Conservation (phyloP, 257 asterid genomes). For the Nicotiana otophora region DNA sequence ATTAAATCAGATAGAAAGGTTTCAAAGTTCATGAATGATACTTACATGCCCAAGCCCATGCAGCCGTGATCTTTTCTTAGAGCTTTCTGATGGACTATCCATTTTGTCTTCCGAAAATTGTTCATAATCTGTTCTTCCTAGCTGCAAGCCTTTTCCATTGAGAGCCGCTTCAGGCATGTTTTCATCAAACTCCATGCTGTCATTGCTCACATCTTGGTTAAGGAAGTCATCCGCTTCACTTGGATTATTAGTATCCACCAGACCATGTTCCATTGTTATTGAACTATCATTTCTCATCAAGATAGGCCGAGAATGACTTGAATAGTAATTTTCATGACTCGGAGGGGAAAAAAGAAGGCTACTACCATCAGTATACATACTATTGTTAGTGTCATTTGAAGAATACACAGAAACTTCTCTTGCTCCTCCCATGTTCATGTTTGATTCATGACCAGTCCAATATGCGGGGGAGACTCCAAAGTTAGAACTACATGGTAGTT, state of each 20-base stretch:
- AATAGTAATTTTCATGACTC: slow-evolving; percentile 19
- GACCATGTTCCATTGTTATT: slow-evolving; percentile 22
- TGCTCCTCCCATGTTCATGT: slow-evolving; percentile 16
- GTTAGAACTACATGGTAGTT: slow-evolving; percentile 17
- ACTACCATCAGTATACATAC: slow-evolving; percentile 16
- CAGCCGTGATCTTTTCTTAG: slow-evolving; percentile 43
- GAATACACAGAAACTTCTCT: slow-evolving; percentile 21
- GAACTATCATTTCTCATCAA: slow-evolving; percentile 7
- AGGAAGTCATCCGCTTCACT: slow-evolving; percentile 30
- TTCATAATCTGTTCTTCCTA: slow-evolving; percentile 7
- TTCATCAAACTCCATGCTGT: slow-evolving; percentile 23
- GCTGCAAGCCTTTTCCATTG: neutral
- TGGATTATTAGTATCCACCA: slow-evolving; percentile 3
- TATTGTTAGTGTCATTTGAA: slow-evolving; percentile 4
- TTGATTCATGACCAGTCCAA: slow-evolving; percentile 10
- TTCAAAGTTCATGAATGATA: neutral
- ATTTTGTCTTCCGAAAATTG: slow-evolving; percentile 15
- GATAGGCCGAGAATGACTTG: neutral
- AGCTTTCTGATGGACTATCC: slow-evolving; percentile 16
- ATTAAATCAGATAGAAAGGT: neutral
- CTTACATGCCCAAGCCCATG: slow-evolving; percentile 20
- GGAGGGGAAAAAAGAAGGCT: slow-evolving; percentile 21
- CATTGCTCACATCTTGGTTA: slow-evolving; percentile 36
- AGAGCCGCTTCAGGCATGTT: slow-evolving; percentile 8
- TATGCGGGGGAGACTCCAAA: slow-evolving; percentile 5